Evolutionary conservation across 352 stramenopile genomes (phyloP).

Genomic region (Thalassiosira tumida): DNA sequence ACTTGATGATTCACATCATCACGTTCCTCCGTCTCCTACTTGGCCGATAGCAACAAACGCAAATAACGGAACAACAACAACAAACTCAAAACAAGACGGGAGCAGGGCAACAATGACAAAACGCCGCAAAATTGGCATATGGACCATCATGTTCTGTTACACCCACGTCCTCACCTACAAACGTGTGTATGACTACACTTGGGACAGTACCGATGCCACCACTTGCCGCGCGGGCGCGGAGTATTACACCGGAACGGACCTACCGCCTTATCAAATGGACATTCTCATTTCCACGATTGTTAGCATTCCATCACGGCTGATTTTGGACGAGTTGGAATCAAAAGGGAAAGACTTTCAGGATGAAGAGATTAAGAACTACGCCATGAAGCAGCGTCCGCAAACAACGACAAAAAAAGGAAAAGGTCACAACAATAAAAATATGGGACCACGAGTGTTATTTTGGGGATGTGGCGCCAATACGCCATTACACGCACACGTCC

Average conservation of each 20-base stretch:
- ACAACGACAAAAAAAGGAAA: too few species aligned
- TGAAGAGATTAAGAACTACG: conserved; percentile 12
- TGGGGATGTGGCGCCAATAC: conserved; percentile 48
- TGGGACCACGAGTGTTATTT: conserved; percentile 37
- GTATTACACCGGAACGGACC: conserved; percentile 19
- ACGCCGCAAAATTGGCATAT: conserved; percentile 3
- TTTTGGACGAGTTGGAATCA: conserved; percentile 13
- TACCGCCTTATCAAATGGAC: conserved; percentile 35
- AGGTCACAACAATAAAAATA: not conserved
- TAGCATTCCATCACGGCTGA: conserved; percentile 28
- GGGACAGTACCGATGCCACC: not conserved
- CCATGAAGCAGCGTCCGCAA: not conserved
- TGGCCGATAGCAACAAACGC: too few species aligned
- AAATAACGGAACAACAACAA: too few species aligned
- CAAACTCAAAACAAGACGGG: too few species aligned
- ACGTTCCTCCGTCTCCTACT: too few species aligned
- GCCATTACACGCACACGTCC: conserved; percentile 20
- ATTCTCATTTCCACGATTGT: conserved; percentile 13
- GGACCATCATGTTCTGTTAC: conserved; percentile 38
- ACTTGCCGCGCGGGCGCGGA: too few species aligned
- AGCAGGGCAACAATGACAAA: too few species aligned
- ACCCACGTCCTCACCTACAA: conserved; percentile 13
- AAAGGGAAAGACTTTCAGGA: not conserved
- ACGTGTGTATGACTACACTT: conserved; percentile 10
- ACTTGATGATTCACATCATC: too few species aligned